Evolutionary conservation across 148 eudicot genomes (phyloP), one percentile per base, ranked within the genome.

Genomic region (Camellia japonica): DNA sequence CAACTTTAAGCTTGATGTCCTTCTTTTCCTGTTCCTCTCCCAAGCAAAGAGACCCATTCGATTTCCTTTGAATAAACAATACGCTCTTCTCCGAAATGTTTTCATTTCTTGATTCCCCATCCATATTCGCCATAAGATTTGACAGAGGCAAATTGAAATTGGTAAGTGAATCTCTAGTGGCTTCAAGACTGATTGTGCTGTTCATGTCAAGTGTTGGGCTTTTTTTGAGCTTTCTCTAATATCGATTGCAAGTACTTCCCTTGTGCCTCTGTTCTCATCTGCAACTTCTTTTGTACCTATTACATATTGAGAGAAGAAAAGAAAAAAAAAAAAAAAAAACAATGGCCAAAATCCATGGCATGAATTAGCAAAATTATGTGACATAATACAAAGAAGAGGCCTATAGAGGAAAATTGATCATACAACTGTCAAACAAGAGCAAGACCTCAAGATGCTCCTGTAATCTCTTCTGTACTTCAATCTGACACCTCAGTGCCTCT

Each of bases 191-290:
- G 30, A 73, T 60, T 14, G 81, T 64, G 56, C 70, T 58, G 61
- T 84, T 85, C 84, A 81, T 80, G 56, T 82, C 86, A 38, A 79
- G 81, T 42, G 92, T 79, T 13, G 87, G 83, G 79, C 88, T 23
- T 87, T 62, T 62, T 84, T 73, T 85, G 90, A 76, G 92, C 92
- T 76, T 84, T 89, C 74, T 87, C 92, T 73, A 89, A 72, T 86
- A 89, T 85, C 55, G 87, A 71, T 82, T 89, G 90, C 80, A 89
- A 85, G 83, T 89, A 89, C 78, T 87, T 87, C 44, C 92, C 92
- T 74, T 89, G 92, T 2, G 88, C 83, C 78, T 87, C 91, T 77
- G 87, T 89, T 78, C 89, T 83, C 91, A 85, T 87, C 55, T 89
- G 91, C 80, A 89, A 60, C 78, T 82, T 89, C 83, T 81, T 85